Evolutionary conservation across 768 basidiomycete species (phyloP), one percentile per base, ranked within the genome.

Genomic region (Pisolithus marmoratus): DNA sequence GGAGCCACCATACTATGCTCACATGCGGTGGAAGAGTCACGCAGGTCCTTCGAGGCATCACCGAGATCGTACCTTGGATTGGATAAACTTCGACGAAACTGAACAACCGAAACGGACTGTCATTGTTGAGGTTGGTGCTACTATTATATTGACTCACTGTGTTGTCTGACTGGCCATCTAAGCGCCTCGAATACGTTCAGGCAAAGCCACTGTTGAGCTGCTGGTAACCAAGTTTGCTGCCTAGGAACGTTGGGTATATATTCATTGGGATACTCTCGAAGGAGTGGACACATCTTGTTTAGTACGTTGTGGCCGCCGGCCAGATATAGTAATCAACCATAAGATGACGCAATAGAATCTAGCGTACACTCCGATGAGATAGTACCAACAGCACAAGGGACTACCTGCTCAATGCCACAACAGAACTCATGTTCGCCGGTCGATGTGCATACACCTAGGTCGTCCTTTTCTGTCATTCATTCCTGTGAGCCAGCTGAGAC

Each of bases 401-500:
- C 22, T 11, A 5, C 11, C 5, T 11, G 22, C 42, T 23, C 31
- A 44, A 72, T 68, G 69, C 54, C 23, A 53, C 61, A 23, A 57
- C 70, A 17, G 77, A 76, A 1, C 62, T 79, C 19, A 67, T 34
- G 12, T 89, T 37, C 69, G 40, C n/a, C 31, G 15, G 31, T 92
- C 50, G 80, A 86, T 58, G 76, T 91, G 20, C 90, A 92, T 58
- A 90, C 90, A 0, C 90, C 90, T 0, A 64, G 73, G 1, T 77
- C 82, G 6, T 91, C 90, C 9, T 83, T 90, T 58, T 80, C 87
- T 3, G 74, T 91, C 34, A 70, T 85, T 17, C 88, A 91, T 64
- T 87, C 87, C 27, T 67, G 90, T 87, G 62, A 66, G 85, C 72
- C 46, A 22, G 37, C 15, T n/a, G 27, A 23, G 4, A 44, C 38